A percentile compares a stretch with the other conserved stretches of the same genome.
Conservation (phyloP, 371 early-diverging fungal species). For the Rhizopus sp. region DNA sequence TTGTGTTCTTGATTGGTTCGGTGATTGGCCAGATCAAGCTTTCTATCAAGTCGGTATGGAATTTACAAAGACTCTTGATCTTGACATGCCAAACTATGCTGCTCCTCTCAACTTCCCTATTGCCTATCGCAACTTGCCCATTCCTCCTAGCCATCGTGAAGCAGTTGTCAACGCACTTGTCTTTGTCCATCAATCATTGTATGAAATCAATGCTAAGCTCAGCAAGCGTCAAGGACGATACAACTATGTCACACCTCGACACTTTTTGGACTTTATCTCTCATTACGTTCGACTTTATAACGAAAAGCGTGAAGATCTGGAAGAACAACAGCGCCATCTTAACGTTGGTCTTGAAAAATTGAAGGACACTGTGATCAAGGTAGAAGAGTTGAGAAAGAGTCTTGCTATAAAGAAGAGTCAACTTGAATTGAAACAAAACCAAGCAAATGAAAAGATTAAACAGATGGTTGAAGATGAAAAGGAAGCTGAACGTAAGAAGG, state of each 20-base stretch:
- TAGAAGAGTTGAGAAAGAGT: constrained; percentile 90
- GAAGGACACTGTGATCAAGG: constrained; percentile 94
- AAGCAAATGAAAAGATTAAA: constrained; percentile 95
- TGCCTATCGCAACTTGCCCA: constrained; percentile 74
- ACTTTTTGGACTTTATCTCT: constrained; percentile 96
- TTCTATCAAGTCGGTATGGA: constrained; percentile 98
- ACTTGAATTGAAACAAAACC: constrained; percentile 84
- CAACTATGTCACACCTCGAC: constrained; percentile 94
- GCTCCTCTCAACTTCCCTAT: constrained; percentile 80
- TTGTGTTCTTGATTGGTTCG: constrained; percentile 99
- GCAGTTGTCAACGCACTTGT: constrained; percentile 91
- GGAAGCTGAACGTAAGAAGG: constrained; percentile 92
- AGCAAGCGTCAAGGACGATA: constrained; percentile 80
- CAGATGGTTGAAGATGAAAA: constrained; percentile 97
- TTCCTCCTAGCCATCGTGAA: constrained; percentile 81
- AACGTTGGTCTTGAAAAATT: constrained; percentile 97
- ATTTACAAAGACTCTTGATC: constrained; percentile 88
- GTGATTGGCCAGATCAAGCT: constrained; percentile 98
- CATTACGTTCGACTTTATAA: constrained; percentile 90
- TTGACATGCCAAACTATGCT: constrained; percentile 74
- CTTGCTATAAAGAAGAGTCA: constrained; percentile 88
- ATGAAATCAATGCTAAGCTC: constrained; percentile 83
- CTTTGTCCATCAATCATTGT: constrained; percentile 88
- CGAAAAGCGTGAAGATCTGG: constrained; percentile 93
- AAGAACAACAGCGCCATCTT: constrained; percentile 98